Conservation (phyloP, 257 asterid genomes). For the Cruciata laevipes region DNA sequence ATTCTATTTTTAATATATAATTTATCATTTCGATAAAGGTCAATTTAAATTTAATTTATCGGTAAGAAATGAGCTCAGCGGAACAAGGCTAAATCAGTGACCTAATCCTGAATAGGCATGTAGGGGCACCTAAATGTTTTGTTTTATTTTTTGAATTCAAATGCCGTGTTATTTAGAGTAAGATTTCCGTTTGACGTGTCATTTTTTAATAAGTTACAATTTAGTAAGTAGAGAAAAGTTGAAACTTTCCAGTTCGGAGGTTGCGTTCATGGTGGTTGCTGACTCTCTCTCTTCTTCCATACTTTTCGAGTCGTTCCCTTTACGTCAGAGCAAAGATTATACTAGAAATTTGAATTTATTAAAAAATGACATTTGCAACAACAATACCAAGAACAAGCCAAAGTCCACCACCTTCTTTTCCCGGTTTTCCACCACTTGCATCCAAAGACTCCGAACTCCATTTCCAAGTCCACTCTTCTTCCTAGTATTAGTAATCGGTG, state of each 20-base stretch:
- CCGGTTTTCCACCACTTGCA: slow-evolving; percentile 5
- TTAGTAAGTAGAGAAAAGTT: background rate
- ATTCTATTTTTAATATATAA: too few relatives aligned
- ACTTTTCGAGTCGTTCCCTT: slow-evolving; percentile 25
- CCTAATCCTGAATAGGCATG: too few relatives aligned
- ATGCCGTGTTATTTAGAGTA: background rate
- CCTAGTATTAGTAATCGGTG: background rate
- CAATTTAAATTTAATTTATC: too few relatives aligned
- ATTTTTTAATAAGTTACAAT: background rate
- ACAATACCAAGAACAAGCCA: background rate
- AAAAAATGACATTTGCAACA: background rate
- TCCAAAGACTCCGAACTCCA: slow-evolving; percentile 9
- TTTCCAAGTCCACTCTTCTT: slow-evolving; percentile 3
- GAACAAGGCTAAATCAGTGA: too few relatives aligned
- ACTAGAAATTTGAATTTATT: background rate
- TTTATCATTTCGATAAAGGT: too few relatives aligned
- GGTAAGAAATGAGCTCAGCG: too few relatives aligned
- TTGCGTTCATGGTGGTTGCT: slow-evolving; percentile 26
- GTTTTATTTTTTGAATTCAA: too few relatives aligned
- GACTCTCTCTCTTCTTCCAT: background rate
- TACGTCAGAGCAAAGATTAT: slow-evolving; percentile 29
- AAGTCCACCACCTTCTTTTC: slow-evolving; percentile 24
- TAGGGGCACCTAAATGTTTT: too few relatives aligned
- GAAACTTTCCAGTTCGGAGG: slow-evolving; percentile 8
- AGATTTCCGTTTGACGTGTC: background rate